Base-by-base conservation (phyloP, 2,329 filamentous ascomycete genomes). In the Scortechinia acanthostroma region DNA sequence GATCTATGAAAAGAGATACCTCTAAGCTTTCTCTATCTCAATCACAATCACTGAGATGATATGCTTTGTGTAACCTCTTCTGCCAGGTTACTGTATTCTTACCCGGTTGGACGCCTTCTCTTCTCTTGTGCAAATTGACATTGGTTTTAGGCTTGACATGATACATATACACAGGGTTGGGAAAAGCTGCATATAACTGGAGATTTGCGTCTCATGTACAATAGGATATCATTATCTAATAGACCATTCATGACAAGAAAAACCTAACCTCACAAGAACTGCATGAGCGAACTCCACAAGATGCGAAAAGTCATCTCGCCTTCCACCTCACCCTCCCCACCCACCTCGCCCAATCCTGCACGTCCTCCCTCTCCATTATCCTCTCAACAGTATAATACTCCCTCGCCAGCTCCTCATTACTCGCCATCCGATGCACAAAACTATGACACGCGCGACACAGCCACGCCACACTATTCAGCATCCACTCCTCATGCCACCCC, bases 381-480 rank as follows among this genome's bases (percentile, higher is more conserved):
- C 65, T 60, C 43, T 83, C 80, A 6, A 86, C 68, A 2, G 70
- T 82, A 61, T 71, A 81, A 57, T 65, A 80, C 45, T 78, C 68
- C 53, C 64, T 71, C 13, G 81, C 82, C 57, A 86, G 56, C 53
- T 79, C 79, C 64, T 86, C 81, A 55, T 85, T 83, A 3, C 63
- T 66, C 21, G 75, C 77, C 55, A 82, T 64, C 43, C 73, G 59
- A 67, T 86, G 82, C 57, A 86, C 79, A 59, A 81, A 83, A 43
- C 68, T 76, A 68, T 86, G 82, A 56, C 82, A 86, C 10, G 80
- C 77, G 42, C 81, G 63, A 62, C 81, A 86, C 51, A 86, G 55
- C 80, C 80, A 85, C 25, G 81, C 81, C 42, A 86, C 82, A 54
- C 74, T 81, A 50, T 78, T 73, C 55, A 86, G 52, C 62, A 69